Percentiles rank a stretch among this genome's conserved stretches.
Conservation (phyloP, 192 early-diverging fungal genomes). For the Funneliformis mosseae region DNA sequence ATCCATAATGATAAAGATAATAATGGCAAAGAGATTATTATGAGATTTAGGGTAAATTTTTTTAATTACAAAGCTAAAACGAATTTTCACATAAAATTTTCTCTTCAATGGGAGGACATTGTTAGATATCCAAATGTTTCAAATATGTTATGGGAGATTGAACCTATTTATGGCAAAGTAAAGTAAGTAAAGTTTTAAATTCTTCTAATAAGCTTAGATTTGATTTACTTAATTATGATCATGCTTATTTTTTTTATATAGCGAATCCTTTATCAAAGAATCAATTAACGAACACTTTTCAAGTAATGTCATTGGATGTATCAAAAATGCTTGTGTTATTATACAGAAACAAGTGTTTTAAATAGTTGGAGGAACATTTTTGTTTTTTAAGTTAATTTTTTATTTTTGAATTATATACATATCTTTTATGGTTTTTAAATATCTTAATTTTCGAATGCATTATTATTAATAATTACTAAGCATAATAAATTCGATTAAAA, state of each 20-base stretch:
- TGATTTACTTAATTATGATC: neutral
- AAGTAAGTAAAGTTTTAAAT: neutral
- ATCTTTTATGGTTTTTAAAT: too few species aligned
- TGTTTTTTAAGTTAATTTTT: too few species aligned
- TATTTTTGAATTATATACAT: too few species aligned
- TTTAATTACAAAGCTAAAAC: neutral
- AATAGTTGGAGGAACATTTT: too few species aligned
- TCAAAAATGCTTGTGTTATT: neutral
- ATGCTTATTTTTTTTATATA: neutral
- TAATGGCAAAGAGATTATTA: neutral
- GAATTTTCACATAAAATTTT: neutral
- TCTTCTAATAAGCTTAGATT: neutral
- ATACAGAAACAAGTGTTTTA: neutral
- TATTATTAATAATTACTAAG: too few species aligned
- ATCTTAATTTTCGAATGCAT: too few species aligned
- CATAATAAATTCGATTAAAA: too few species aligned
- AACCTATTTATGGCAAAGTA: neutral
- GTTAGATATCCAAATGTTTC: neutral
- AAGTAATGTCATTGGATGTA: neutral
- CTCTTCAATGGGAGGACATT: neutral
- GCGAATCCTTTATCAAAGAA: neutral
- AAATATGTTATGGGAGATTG: neutral
- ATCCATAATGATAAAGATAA: neutral
- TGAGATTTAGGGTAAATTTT: neutral
- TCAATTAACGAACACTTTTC: neutral